phyloP scores from a whole-genome alignment of 2,329 filamentous ascomycete species.

The Claviceps humidiphila region DNA sequence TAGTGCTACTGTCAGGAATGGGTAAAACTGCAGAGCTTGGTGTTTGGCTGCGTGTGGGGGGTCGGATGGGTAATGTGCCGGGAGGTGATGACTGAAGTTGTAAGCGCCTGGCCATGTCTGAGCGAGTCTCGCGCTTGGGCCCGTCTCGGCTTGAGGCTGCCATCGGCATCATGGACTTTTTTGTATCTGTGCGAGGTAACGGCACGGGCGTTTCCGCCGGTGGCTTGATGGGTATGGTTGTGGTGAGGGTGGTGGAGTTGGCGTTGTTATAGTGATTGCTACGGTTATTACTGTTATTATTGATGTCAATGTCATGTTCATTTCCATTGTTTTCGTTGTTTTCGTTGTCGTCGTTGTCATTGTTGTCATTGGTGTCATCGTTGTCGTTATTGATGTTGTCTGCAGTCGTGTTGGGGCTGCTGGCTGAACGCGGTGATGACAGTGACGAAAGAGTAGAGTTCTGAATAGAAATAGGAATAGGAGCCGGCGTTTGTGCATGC shows the following conservation, averaged over 20 bases:
- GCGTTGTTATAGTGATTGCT: neutral
- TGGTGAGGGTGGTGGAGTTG: slow-evolving; percentile 14
- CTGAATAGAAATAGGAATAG: slow-evolving; percentile 22
- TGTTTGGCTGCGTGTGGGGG: slow-evolving; percentile 21
- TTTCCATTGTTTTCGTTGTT: neutral
- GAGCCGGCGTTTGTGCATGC: slow-evolving; percentile 29
- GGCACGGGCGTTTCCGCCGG: slow-evolving; percentile 25
- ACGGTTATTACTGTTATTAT: neutral
- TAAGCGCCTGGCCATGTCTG: slow-evolving; percentile 27
- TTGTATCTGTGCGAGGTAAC: slow-evolving; percentile 20
- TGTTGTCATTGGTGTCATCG: neutral
- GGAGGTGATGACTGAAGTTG: slow-evolving; percentile 18
- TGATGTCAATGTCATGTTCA: neutral
- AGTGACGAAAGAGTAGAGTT: slow-evolving; percentile 17
- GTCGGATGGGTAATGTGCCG: slow-evolving; percentile 10
- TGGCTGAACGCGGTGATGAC: slow-evolving; percentile 16
- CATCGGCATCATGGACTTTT: slow-evolving; percentile 20
- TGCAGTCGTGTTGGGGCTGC: slow-evolving; percentile 12
- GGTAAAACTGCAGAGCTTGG: slow-evolving; percentile 18
- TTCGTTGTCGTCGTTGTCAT: neutral
- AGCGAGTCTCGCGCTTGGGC: slow-evolving; percentile 32
- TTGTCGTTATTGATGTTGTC: neutral
- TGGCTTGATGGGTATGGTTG: slow-evolving; percentile 18
- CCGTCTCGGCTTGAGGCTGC: slow-evolving; percentile 14
- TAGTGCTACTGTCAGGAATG: slow-evolving; percentile 22